Base-by-base conservation (phyloP, 768 basidiomycete species). In the Lanmaoa rubissima region DNA sequence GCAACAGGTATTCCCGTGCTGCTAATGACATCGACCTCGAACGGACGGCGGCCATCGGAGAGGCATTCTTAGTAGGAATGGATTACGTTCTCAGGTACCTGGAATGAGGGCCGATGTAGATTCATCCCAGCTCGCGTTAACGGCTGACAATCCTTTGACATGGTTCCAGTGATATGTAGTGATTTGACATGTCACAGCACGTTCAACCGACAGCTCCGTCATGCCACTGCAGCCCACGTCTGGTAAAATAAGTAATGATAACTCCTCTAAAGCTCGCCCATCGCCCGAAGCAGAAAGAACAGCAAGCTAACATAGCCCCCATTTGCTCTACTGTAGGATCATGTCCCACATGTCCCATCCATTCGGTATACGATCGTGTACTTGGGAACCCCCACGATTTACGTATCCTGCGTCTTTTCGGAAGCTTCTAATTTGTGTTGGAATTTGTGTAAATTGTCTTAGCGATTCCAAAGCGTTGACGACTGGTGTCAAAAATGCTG, bases 391-490 rank as follows among this genome's bases (percentile, higher is more conserved):
- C 14, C n/a, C 31, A 34, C 19, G 11, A 21, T 41, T 6, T 41
- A 41, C 12, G n/a, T 9, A 14, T 26, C 21, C 7, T 14, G 13
- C 11, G 7, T 14, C 16, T 35, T 24, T 26, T 36, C 10, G 35
- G 24, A 21, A 24, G 13, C 7, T 34, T 43, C 41, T 61, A 48
- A 35, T 40, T 48, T 24, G 19, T 48, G 21, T 26, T 24, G 31
- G 47, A 19, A 13, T 39, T 17, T 11, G 44, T 46, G 26, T 74
- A 70, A 1, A 57, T 14, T 1, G 76, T 78, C 42, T 61, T 73
- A 2, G 79, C 79, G 38, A 80, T 67, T 21, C 78, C 79, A 34
- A 79, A 65, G 5, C 59, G 73, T 34, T 50, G 62, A 63, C 73
- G 78, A 9, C 55, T 61, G 35, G 73, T 69, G 58, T 78, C 75